Conservation (phyloP, 2,329 filamentous ascomycete genomes). For the Beauveria brongniartii region DNA sequence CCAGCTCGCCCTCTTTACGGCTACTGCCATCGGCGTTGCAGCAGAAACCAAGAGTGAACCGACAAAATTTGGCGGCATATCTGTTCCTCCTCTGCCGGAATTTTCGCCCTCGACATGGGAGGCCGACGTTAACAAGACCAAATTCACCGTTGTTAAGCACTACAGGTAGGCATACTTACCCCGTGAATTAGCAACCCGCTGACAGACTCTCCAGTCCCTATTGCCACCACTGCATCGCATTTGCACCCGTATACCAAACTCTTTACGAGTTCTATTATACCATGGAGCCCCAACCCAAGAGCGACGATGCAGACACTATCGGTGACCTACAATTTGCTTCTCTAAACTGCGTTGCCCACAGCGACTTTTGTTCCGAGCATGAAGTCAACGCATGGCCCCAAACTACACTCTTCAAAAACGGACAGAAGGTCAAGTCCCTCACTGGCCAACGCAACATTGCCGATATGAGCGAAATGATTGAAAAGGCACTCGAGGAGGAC, state of each 20-base stretch:
- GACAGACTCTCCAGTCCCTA: slow-evolving; percentile 38
- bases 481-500: slow-evolving; percentile 66
- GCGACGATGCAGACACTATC: slow-evolving; percentile 54
- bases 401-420: slow-evolving; percentile 73
- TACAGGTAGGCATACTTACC: slow-evolving; percentile 47
- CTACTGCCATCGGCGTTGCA: slow-evolving; percentile 32
- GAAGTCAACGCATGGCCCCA: slow-evolving; percentile 65
- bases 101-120: slow-evolving; percentile 51
- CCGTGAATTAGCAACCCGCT: slow-evolving; percentile 15
- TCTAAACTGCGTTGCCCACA: slow-evolving; percentile 78
- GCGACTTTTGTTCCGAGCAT: slow-evolving; percentile 65
- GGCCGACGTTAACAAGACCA: slow-evolving; percentile 43
- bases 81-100: slow-evolving; percentile 57
- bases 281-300: slow-evolving; percentile 57
- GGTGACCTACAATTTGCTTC: slow-evolving; percentile 75
- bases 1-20: slow-evolving; percentile 40
- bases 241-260: slow-evolving; percentile 83
- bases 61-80: slow-evolving; percentile 58
- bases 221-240: slow-evolving; percentile 66
- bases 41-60: slow-evolving; percentile 27
- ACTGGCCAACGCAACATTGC: slow-evolving; percentile 61
- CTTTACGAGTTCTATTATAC: slow-evolving; percentile 93
- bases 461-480: slow-evolving; percentile 60
- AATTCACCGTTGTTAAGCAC: slow-evolving; percentile 52
- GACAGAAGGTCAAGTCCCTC: slow-evolving; percentile 55